A percentile compares a stretch with the other conserved stretches of the same genome.
phyloP scores from a whole-genome alignment of 2,329 filamentous ascomycete species.

The Graphium sp. region DNA sequence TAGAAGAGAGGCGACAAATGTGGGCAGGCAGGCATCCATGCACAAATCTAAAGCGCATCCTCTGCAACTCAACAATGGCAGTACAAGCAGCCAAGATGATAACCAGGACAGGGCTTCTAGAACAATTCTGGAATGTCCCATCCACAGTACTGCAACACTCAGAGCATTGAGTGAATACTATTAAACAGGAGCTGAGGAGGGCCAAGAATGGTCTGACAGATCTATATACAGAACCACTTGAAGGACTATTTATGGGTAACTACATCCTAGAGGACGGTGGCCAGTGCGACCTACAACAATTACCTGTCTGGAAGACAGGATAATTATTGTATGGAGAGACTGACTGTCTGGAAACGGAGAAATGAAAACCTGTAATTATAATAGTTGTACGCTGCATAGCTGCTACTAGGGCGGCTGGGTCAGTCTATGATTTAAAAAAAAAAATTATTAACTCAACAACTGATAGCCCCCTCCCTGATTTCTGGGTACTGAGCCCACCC shows the following conservation, averaged over 20 bases:
- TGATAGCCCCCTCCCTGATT: no score
- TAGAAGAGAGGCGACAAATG: slow-evolving; percentile 11
- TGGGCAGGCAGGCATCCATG: slow-evolving; percentile 8
- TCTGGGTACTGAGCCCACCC: no score
- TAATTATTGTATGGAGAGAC: background rate
- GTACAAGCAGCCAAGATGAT: slow-evolving; percentile 16
- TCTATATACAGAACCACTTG: background rate
- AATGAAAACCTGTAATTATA: slow-evolving; percentile 1
- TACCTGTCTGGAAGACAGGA: no score
- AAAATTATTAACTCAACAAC: no score
- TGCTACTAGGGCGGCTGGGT: slow-evolving; percentile 1
- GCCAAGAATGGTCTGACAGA: slow-evolving; percentile 10
- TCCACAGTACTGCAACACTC: slow-evolving; percentile 10
- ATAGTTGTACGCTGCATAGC: slow-evolving; percentile 1
- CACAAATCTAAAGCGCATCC: slow-evolving; percentile 14
- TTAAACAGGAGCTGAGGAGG: slow-evolving; percentile 12
- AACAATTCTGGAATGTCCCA: slow-evolving; percentile 11
- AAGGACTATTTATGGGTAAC: slow-evolving; percentile 1
- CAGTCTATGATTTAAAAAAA: background rate
- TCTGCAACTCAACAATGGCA: slow-evolving; percentile 13
- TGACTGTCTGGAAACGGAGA: background rate
- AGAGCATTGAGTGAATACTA: slow-evolving; percentile 9
- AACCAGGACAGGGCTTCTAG: slow-evolving; percentile 12
- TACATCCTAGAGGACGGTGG: background rate
- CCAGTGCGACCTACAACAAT: no score